Evolutionary conservation across 2,329 filamentous ascomycete genomes (phyloP).

Genomic region (Diplodia seriata): DNA sequence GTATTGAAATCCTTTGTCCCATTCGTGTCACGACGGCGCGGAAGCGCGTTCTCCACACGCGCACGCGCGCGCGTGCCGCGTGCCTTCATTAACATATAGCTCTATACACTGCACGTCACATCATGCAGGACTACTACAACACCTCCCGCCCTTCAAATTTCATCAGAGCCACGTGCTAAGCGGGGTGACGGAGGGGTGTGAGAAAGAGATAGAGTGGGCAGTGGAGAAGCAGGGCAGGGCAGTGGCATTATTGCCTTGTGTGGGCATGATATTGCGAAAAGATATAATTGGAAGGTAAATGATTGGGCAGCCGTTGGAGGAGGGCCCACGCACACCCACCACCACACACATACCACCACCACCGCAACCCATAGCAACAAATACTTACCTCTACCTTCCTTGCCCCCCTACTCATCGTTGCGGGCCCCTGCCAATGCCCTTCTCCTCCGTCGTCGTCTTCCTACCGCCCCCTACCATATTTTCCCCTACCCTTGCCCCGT

Average conservation of each 20-base stretch:
- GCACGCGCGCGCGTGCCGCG: not conserved
- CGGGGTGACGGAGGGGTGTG: not conserved
- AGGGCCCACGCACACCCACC: not conserved
- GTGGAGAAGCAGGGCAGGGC: not conserved
- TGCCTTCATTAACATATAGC: not conserved
- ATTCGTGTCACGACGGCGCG: not conserved
- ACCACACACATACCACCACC: not conserved
- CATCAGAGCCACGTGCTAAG: not conserved
- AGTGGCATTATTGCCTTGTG: not conserved
- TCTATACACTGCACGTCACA: not conserved
- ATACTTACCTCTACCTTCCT: too few species aligned
- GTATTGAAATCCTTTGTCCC: slow-evolving; percentile 1
- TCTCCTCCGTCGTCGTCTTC: too few species aligned
- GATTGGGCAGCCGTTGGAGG: not conserved
- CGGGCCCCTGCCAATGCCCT: too few species aligned
- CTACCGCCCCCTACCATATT: too few species aligned
- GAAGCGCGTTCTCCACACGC: not conserved
- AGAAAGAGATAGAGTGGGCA: not conserved
- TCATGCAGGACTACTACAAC: not conserved
- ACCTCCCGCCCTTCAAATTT: not conserved
- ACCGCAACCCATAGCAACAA: not conserved
- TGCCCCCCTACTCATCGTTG: too few species aligned
- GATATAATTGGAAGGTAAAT: not conserved
- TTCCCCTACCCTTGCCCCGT: too few species aligned
- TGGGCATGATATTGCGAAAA: not conserved